phyloP scores from a whole-genome alignment of 2,329 filamentous ascomycete genomes.

The Colletotrichum phormii region DNA sequence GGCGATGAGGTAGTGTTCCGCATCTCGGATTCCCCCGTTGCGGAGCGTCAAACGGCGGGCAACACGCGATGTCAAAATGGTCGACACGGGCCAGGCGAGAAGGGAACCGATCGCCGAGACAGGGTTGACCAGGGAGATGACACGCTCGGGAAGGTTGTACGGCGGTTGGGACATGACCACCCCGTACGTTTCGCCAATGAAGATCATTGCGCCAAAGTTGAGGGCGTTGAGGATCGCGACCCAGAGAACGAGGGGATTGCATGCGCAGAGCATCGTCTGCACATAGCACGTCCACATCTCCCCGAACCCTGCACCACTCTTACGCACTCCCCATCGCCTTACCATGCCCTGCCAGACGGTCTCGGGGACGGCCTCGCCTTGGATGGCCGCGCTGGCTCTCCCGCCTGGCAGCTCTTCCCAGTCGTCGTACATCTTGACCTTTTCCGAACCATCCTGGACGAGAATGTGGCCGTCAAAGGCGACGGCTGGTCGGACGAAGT shows the following conservation, averaged over 20 bases:
- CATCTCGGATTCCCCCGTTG: conserved; percentile 41
- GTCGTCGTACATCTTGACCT: conserved; percentile 50
- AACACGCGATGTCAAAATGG: conserved; percentile 38
- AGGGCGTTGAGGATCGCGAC: conserved; percentile 41
- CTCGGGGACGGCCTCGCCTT: conserved; percentile 13
- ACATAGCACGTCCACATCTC: conserved; percentile 38
- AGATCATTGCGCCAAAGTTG: conserved; percentile 41
- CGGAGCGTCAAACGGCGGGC: conserved; percentile 40
- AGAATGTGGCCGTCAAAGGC: conserved; percentile 54
- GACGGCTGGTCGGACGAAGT: conserved; percentile 53
- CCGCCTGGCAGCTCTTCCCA: conserved; percentile 40
- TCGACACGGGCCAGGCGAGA: conserved; percentile 35
- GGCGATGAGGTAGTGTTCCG: conserved; percentile 42
- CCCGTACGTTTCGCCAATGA: conserved; percentile 39
- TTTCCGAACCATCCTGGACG: conserved; percentile 51
- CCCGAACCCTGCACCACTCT: conserved; percentile 28
- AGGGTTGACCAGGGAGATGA: conserved; percentile 31
- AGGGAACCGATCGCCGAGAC: conserved; percentile 32
- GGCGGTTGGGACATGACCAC: conserved; percentile 36
- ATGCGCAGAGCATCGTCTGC: conserved; percentile 41
- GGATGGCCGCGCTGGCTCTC: conserved; percentile 10
- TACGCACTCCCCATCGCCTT: conserved; percentile 20
- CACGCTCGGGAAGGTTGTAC: conserved; percentile 33
- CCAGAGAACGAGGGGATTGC: conserved; percentile 44
- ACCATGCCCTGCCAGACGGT: conserved; percentile 20